Conservation (phyloP, 768 basidiomycete genomes). For the Ephemerocybe angulata region DNA sequence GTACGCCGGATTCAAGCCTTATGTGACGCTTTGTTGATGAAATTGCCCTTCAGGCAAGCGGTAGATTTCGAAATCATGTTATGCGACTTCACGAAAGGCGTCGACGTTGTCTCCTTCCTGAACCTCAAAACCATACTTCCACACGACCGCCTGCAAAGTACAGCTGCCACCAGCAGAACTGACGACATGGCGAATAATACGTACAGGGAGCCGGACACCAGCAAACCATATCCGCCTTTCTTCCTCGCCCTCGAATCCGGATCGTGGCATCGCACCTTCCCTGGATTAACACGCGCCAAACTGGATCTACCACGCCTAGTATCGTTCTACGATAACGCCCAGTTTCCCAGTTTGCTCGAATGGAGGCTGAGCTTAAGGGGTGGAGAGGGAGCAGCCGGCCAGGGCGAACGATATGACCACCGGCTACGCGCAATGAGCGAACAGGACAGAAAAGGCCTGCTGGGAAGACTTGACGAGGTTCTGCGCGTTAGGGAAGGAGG, state of each 20-base stretch:
- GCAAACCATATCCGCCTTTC: too few relatives aligned
- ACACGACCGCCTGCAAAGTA: not conserved
- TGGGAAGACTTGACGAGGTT: conserved; percentile 22
- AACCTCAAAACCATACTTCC: not conserved
- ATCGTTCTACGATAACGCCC: conserved; percentile 39
- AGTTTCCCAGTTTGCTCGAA: conserved; percentile 34
- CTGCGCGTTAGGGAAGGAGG: conserved; percentile 13
- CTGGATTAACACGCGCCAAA: conserved; percentile 40
- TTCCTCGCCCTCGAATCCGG: conserved; percentile 30
- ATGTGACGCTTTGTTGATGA: too few relatives aligned
- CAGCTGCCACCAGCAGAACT: not conserved
- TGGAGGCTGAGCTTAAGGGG: too few relatives aligned
- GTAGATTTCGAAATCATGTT: not conserved
- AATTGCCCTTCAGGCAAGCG: too few relatives aligned
- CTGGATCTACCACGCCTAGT: conserved; percentile 39
- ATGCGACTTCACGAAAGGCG: not conserved
- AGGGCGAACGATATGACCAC: conserved; percentile 32
- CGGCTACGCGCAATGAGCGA: conserved; percentile 28
- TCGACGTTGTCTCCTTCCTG: conserved; percentile 3
- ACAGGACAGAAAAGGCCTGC: conserved; percentile 23
- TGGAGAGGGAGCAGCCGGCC: too few relatives aligned
- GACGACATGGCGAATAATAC: not conserved
- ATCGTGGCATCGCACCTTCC: conserved; percentile 38
- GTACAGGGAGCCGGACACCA: not conserved
- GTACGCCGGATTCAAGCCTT: conserved; percentile 10